A percentile compares a stretch with the other conserved stretches of the same genome.
Conservation (phyloP, 1,284 basidiomycete species). For the Anthracocystis panici-leucophaei region DNA sequence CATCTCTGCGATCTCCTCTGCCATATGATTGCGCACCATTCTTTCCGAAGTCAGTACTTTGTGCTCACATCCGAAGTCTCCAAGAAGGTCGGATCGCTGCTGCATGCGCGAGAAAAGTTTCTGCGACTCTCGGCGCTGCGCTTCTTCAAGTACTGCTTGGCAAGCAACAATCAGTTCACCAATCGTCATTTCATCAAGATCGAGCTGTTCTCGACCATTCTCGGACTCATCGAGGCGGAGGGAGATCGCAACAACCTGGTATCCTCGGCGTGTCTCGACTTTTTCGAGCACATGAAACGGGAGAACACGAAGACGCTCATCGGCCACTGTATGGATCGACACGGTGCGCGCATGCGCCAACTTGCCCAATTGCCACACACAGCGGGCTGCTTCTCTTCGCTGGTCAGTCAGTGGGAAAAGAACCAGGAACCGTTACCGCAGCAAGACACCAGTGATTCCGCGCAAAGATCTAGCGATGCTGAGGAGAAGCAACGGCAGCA, state of each 20-base stretch:
- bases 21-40: conserved; percentile 87
- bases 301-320: conserved; percentile 84
- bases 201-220: conserved; percentile 83
- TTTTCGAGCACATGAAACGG: conserved; percentile 86
- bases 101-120: conserved; percentile 88
- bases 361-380: conserved; percentile 77
- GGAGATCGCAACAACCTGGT: conserved; percentile 89
- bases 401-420: conserved; percentile 88
- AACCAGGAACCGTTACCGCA: conserved; percentile 76
- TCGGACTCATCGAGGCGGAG: conserved; percentile 84
- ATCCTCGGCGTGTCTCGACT: conserved; percentile 92
- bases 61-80: conserved; percentile 74
- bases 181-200: conserved; percentile 86
- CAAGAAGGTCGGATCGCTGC: conserved; percentile 64
- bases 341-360: conserved; percentile 77
- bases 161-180: conserved; percentile 86
- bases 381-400: conserved; percentile 78
- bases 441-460: conserved; percentile 17
- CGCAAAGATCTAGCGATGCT: conserved; percentile 14
- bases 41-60: conserved; percentile 85
- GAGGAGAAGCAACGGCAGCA: conserved; percentile 29
- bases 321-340: conserved; percentile 83
- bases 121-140: conserved; percentile 76
- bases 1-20: conserved; percentile 84
- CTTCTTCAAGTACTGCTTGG: conserved; percentile 87